Evolutionary conservation across 2,329 filamentous ascomycete species (phyloP).

Genomic region (Aspergillus uvarum): DNA sequence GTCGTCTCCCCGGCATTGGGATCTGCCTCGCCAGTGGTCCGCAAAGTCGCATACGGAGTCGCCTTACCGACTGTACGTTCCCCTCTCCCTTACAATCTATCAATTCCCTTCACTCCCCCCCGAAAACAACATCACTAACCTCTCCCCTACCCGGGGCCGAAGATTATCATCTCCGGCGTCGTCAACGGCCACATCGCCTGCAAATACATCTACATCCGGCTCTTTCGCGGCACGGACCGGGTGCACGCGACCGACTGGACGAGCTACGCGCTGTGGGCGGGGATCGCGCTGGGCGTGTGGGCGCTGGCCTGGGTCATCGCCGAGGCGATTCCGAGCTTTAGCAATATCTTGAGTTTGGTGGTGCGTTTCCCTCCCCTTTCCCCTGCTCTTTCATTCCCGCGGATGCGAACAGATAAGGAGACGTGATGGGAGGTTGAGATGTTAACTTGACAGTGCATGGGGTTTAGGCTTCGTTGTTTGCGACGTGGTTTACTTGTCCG

Average conservation of each 20-base stretch:
- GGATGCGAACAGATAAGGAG: too few species aligned
- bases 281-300: constrained; percentile 58
- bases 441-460: too few species aligned
- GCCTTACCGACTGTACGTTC: constrained; percentile 58
- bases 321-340: constrained; percentile 68
- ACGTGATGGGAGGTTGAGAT: too few species aligned
- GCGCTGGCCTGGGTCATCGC: constrained; percentile 65
- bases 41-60: constrained; percentile 66
- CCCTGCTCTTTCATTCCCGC: too few species aligned
- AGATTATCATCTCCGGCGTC: constrained; percentile 67
- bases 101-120: not conserved
- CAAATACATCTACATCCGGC: constrained; percentile 64
- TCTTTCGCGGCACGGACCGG: constrained; percentile 60
- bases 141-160: too few species aligned
- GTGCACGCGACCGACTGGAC: constrained; percentile 50
- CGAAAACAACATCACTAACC: too few species aligned
- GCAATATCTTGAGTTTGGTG: constrained; percentile 64
- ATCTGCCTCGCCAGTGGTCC: constrained; percentile 56
- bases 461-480: constrained; percentile 49
- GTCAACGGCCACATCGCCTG: constrained; percentile 66
- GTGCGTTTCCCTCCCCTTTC: constrained; percentile 18
- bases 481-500: constrained; percentile 63
- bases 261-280: constrained; percentile 58
- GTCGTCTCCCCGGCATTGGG: constrained; percentile 66
- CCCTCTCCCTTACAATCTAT: not conserved